These are phyloP conservation scores for Aethionema arabicum DNA, from an alignment of 345 rosid species.

Conservation along the genomic window DNA sequence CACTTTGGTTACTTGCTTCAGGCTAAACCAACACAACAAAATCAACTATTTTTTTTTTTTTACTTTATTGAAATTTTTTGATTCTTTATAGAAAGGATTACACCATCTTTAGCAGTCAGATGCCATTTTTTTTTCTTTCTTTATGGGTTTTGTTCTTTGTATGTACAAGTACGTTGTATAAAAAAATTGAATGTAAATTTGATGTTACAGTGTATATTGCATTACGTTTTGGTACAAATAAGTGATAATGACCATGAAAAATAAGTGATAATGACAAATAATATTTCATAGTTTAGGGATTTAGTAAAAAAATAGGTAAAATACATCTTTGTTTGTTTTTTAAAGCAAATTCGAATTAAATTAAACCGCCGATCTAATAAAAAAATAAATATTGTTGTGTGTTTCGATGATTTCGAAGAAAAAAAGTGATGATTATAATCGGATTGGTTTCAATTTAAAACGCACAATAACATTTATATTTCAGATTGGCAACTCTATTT, in stretches of 20 bases:
- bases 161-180: neutral
- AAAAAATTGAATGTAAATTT: conserved; percentile 18
- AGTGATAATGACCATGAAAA: neutral
- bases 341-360: no score
- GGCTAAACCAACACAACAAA: neutral
- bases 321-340: no score
- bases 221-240: neutral
- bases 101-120: conserved; percentile 11
- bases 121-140: neutral
- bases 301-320: no score
- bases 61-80: conserved; percentile 14
- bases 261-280: neutral
- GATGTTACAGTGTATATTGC: neutral
- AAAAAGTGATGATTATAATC: no score
- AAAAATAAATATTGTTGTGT: no score
- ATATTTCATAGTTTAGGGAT: no score
- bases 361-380: no score
- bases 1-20: conserved; percentile 71
- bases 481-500: no score
- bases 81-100: conserved; percentile 32
- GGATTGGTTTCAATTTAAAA: no score
- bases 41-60: no score
- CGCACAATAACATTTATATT: no score
- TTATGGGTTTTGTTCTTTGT: neutral
- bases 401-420: no score